Base-by-base conservation (phyloP, 2,329 filamentous ascomycete species). In the Trichoderma guizhouense region DNA sequence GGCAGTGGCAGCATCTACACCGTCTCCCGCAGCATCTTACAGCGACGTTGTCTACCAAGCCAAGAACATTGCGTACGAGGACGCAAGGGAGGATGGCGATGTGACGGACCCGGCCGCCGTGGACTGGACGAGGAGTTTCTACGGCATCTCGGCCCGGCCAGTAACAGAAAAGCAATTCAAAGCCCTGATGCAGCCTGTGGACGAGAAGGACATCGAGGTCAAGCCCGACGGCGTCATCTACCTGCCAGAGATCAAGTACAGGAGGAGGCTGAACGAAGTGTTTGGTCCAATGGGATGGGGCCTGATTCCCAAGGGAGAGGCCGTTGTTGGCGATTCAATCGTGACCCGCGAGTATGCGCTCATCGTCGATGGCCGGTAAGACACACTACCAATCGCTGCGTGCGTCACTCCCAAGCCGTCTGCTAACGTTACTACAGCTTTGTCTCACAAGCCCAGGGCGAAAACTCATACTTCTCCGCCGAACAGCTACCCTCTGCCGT, bases 231-330 rank as follows among this genome's bases (percentile, higher is more conserved):
- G 96, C 39, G 95, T 99, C 76, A 86, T 98, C 72, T 99, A 98
- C 81, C 86, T 99, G 72, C 96, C 96, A 14, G 96, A 99, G 86
- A 98, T 99, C 86, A 98, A 98, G 84, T 99, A 99, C 84, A 86
- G 96, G 58, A 86, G 95, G 74, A 95, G 97, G 74, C 83, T 99
- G 77, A 98, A 98, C 81, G 85, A 87, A 77, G 94, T 94, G 0
- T 99, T 99, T 83, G 95, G 96, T 0, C 96, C 96, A 0, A 96
- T 97, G 69, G 96, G 93, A 7, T 99, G 96, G 96, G 96, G 96
- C 1, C 84, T 99, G 69, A 95, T 95, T 71, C 96, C 96, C 11
- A 86, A 95, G 72, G 92, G 94, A 18, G 93, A 97, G 80, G 90
- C 93, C 66, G 91, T 94, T 14, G 93, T 97, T 1, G 94, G 93